Conservation (phyloP, 345 rosid genomes). For the Kernera saxatilis region DNA sequence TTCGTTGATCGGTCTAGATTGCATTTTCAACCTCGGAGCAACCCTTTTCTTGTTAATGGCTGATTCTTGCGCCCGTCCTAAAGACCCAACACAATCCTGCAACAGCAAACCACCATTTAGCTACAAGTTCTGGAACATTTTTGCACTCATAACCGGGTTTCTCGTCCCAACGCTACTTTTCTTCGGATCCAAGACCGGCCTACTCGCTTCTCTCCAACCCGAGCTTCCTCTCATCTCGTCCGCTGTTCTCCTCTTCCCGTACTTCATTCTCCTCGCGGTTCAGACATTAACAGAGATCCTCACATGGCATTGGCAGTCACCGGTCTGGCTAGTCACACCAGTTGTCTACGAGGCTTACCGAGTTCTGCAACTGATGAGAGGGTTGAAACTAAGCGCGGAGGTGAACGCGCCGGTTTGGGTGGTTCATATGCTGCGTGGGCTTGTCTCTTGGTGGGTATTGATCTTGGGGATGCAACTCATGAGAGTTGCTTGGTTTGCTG, state of each 20-base stretch:
- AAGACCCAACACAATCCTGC: constrained; percentile 31
- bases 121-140: constrained; percentile 73
- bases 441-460: constrained; percentile 92
- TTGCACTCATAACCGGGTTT: constrained; percentile 61
- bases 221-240: constrained; percentile 55
- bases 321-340: constrained; percentile 89
- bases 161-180: constrained; percentile 47
- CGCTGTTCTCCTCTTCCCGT: constrained; percentile 71
- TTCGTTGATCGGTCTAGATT: constrained; percentile 80
- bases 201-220: constrained; percentile 57
- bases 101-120: constrained; percentile 68
- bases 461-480: constrained; percentile 86
- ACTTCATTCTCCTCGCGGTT: constrained; percentile 73
- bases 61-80: constrained; percentile 68
- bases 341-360: constrained; percentile 85
- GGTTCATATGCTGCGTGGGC: constrained; percentile 68
- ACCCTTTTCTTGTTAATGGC: constrained; percentile 85
- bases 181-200: constrained; percentile 57
- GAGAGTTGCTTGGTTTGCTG: constrained; percentile 98
- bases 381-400: constrained; percentile 72
- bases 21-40: constrained; percentile 85
- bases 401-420: constrained; percentile 72
- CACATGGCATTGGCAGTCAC: constrained; percentile 93
- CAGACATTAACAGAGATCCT: constrained; percentile 77
- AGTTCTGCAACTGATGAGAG: constrained; percentile 78